These are phyloP conservation scores for Glycine latifolia DNA, from an alignment of 306 rosid genomes.

Conservation along the genomic window DNA sequence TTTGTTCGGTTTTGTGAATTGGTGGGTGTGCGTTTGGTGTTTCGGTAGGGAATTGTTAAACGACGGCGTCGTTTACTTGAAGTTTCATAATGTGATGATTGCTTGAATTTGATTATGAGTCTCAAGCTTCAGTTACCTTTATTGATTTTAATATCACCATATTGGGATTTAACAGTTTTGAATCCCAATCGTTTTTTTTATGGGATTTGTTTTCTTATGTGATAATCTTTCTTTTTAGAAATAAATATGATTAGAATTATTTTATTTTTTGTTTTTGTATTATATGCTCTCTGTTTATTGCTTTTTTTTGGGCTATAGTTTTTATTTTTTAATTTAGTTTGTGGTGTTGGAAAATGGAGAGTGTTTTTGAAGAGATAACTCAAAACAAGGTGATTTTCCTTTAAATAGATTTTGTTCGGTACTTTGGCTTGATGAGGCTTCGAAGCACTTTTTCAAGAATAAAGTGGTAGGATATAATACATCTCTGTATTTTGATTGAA, in stretches of 20 bases:
- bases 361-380: background rate
- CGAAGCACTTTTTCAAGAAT: background rate
- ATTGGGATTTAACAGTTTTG: background rate
- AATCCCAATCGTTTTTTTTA: constrained; percentile 2
- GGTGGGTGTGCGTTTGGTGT: constrained; percentile 2
- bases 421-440: constrained; percentile 32
- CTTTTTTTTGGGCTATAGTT: constrained; percentile 1
- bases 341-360: background rate
- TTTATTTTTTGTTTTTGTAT: too few species aligned
- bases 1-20: background rate
- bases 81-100: constrained; percentile 25
- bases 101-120: constrained; percentile 38
- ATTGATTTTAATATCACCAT: background rate
- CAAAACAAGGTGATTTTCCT: background rate
- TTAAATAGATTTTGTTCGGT: constrained; percentile 21
- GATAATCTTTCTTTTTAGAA: too few species aligned
- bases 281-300: background rate
- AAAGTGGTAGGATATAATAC: constrained; percentile 29
- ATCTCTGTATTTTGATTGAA: constrained; percentile 29
- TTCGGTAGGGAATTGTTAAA: constrained; percentile 8
- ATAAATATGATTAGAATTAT: too few species aligned
- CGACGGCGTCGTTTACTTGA: constrained; percentile 14
- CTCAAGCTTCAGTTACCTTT: background rate
- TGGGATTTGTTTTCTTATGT: background rate
- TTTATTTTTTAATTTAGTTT: background rate